Base-by-base conservation (phyloP, 768 basidiomycete species). In the Russula ochroleuca region DNA sequence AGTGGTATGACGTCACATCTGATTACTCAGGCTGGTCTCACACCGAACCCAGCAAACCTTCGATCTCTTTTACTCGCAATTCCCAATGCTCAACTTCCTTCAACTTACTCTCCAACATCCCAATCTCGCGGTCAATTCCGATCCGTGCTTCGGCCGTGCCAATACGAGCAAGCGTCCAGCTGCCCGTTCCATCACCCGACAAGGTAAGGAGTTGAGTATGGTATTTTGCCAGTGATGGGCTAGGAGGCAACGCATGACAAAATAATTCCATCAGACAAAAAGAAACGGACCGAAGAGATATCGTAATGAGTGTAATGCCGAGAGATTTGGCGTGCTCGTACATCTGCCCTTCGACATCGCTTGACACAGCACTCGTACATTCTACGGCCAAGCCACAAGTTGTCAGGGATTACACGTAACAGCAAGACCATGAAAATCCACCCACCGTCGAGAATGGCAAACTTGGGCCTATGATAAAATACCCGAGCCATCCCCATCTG, bases 271-370 rank as follows among this genome's bases (percentile, higher is more conserved):
- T n/a, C n/a, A n/a, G n/a, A 54, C 5, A 60, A 37, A 28, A 37
- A 40, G 14, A 8, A 25, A 73, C 81, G 1, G 68, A 90, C 89
- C 89, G 86, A 57, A 93, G 78, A 17, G 94, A 94, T 56, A 98
- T 92, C 4, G 94, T 98, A 62, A 98, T 88, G 52, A 98, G 81
- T 0, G 95, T 95, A 71, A 97, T 94, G 1, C 88, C 93, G 14
- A 92, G 78, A 37, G 85, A 81, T 74, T 97, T 97, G 33, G 90
- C 88, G 67, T 92, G 86, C 72, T 95, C 90, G 76, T 98, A 98
- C 92, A 98, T 94, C 67, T 85, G 79, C 0, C 94, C 94, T 73
- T 98, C 95, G 23, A 98, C 94, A 72, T 98, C 96, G 66, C 90
- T 92, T 14, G 93, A 95, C 11, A 98, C 93, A 0, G 95, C 96